Conservation (phyloP, 2,329 filamentous ascomycete species). For the Didymella arachidicola region DNA sequence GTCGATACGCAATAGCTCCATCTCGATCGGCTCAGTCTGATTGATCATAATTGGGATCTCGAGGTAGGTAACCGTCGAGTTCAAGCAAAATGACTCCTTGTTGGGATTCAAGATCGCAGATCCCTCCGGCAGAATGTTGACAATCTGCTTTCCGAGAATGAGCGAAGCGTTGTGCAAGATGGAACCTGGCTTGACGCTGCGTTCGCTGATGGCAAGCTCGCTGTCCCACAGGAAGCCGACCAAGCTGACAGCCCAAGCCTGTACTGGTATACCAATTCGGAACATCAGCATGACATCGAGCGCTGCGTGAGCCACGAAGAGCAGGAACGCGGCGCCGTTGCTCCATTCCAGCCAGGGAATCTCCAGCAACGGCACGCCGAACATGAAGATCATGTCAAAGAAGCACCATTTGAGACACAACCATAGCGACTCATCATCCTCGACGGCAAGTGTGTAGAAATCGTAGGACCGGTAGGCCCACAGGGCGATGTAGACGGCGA, state of each 20-base stretch:
- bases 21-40: conserved; percentile 84
- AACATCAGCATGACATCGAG: conserved; percentile 92
- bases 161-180: conserved; percentile 92
- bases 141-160: conserved; percentile 95
- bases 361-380: conserved; percentile 82
- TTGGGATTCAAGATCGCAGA: conserved; percentile 89
- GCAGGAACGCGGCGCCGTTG: conserved; percentile 71
- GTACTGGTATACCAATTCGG: conserved; percentile 80
- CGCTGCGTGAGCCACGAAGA: conserved; percentile 76
- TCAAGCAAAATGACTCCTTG: conserved; percentile 80
- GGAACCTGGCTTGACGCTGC: conserved; percentile 83
- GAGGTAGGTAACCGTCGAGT: conserved; percentile 66
- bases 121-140: conserved; percentile 96
- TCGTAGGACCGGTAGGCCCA: conserved; percentile 88
- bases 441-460: conserved; percentile 78
- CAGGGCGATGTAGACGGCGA: conserved; percentile 77
- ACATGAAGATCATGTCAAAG: conserved; percentile 86
- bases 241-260: conserved; percentile 74
- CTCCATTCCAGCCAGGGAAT: conserved; percentile 98
- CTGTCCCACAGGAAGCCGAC: conserved; percentile 88
- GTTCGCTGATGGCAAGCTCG: conserved; percentile 92
- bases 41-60: conserved; percentile 90
- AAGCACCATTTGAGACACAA: conserved; percentile 93
- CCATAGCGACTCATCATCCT: conserved; percentile 86
- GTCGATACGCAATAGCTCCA: conserved; percentile 88